Base-by-base conservation (phyloP, 179 eudicot genomes). In the Drosera spatulata region DNA sequence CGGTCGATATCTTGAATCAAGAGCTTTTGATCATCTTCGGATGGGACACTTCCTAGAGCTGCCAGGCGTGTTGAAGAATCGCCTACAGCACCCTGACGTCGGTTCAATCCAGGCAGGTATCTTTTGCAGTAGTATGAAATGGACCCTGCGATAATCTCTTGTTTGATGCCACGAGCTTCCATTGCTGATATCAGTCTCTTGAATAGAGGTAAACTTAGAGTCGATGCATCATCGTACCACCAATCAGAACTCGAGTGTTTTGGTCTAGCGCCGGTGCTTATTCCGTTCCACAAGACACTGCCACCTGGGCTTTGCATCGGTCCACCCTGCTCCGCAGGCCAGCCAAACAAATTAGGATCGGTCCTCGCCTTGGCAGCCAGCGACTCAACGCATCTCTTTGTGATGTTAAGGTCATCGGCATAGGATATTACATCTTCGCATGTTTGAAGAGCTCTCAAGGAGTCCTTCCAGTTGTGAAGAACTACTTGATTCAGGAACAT, bases 221-320 rank as follows among this genome's bases (percentile, higher is more conserved):
- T 62, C 39, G 76, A 74, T 8, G 57, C 76, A 49, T 78, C 82
- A 62, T 78, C 77, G 39, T 78, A 78, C 82, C 82, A 78, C 82
- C 82, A 78, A 74, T 78, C 82, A 11, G 73, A 60, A 58, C 74
- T 78, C 11, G 74, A 55, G 22, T 74, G 65, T 69, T 65, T 74
- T 8, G 82, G 82, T 56, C 61, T 70, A 40, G 81, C 81, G 11
- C 81, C 81, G 7, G 82, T 78, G 68, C 79, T 74, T 40, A 78
- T 74, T 44, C 82, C 82, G 43, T 78, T 78, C 82, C 82, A 78
- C 60, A 78, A 63, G 54, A 78, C 82, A 66, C 76, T 78, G 41
- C 79, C 82, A 39, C 79, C 79, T 3, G 79, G 79, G 64, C 79
- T 78, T 71, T 77, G 81, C 78, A 77, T 77, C 2, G 81, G 81